A percentile compares a stretch with the other conserved stretches of the same genome.
Conservation (phyloP, 441 rosid species). For the Pelargonium australe region DNA sequence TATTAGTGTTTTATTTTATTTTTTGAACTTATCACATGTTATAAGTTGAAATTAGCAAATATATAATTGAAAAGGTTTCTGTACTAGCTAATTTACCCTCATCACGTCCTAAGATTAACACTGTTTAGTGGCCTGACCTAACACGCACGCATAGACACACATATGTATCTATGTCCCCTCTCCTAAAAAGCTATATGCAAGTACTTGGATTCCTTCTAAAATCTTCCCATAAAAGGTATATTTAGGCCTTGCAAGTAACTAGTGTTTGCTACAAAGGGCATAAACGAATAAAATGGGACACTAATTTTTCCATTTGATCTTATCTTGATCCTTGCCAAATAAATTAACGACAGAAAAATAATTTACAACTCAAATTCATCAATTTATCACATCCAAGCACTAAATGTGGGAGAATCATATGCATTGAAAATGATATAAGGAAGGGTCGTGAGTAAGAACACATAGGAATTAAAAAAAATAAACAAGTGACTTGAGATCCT, state of each 20-base stretch:
- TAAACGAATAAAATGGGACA: no score
- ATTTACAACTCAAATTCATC: no score
- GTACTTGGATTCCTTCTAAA: neutral
- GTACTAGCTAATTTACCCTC: neutral
- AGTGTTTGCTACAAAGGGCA: no score
- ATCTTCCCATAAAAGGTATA: neutral
- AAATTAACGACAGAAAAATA: neutral
- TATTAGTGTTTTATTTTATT: no score
- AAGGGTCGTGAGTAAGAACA: neutral
- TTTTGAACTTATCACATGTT: no score
- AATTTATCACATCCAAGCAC: no score
- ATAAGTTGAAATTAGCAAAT: neutral
- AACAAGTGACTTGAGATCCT: constrained; percentile 18
- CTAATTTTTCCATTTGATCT: neutral
- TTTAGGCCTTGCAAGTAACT: neutral
- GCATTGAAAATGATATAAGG: neutral
- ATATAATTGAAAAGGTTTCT: neutral
- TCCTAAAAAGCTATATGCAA: neutral
- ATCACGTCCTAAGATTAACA: neutral
- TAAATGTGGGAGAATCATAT: neutral
- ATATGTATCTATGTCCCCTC: no score
- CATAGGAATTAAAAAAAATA: neutral
- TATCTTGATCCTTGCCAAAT: neutral
- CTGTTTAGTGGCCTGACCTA: neutral
- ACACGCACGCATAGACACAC: no score